Conservation (phyloP, 2,329 filamentous ascomycete species). For the Stachybotrys chartarum region DNA sequence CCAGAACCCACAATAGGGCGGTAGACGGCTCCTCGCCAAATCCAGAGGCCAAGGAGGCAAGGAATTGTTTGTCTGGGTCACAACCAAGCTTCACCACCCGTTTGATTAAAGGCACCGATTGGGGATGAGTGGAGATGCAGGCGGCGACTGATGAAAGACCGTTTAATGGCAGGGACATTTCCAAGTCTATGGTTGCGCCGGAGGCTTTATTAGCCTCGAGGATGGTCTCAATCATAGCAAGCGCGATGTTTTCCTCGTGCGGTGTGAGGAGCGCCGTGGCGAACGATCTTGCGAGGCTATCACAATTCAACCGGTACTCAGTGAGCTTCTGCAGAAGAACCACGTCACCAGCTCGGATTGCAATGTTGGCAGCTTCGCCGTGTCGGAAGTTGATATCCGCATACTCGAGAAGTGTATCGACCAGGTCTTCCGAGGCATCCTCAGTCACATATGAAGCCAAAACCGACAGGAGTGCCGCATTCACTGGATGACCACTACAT, state of each 20-base stretch:
- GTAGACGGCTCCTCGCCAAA: not conserved
- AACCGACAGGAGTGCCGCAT: conserved; percentile 1
- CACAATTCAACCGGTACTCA: not conserved
- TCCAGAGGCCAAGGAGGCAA: not conserved
- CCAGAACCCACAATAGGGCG: not conserved
- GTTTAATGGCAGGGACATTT: not conserved
- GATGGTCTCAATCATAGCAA: not conserved
- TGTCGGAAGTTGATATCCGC: conserved; percentile 3
- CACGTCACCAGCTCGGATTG: conserved; percentile 1
- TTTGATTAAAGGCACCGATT: not conserved
- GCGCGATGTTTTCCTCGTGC: not conserved
- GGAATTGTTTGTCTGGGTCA: not conserved
- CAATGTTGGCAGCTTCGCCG: conserved; percentile 3
- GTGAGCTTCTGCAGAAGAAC: not conserved
- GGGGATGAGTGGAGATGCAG: not conserved
- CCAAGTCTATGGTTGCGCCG: not conserved
- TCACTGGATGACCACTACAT: not conserved
- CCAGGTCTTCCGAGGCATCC: not conserved
- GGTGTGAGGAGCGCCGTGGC: not conserved
- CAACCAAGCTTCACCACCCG: not conserved
- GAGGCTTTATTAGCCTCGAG: not conserved
- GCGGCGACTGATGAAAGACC: not conserved
- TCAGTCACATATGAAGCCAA: not conserved
- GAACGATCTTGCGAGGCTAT: not conserved
- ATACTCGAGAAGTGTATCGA: not conserved